Evolutionary conservation across 2,329 filamentous ascomycete species (phyloP).

Genomic region (Ascochyta fabae): DNA sequence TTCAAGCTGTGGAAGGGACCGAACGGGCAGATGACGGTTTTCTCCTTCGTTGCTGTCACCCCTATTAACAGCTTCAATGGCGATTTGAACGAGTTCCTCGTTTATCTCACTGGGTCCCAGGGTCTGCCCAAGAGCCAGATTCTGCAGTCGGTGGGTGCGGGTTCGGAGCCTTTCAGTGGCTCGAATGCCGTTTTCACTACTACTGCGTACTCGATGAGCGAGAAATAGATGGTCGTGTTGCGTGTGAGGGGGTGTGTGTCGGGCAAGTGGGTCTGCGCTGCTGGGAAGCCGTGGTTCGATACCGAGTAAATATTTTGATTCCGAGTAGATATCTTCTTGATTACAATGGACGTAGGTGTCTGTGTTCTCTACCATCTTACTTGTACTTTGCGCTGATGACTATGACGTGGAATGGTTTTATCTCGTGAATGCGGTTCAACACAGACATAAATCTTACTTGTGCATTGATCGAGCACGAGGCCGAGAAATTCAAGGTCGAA

Average conservation of each 20-base stretch:
- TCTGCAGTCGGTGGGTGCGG: slow-evolving; percentile 60
- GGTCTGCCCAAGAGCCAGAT: slow-evolving; percentile 59
- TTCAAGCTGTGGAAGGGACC: slow-evolving; percentile 67
- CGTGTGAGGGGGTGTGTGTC: no score
- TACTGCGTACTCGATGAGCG: slow-evolving; percentile 46
- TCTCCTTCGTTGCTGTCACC: slow-evolving; percentile 62
- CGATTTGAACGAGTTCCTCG: slow-evolving; percentile 64
- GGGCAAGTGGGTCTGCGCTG: no score
- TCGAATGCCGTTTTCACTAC: slow-evolving; percentile 55
- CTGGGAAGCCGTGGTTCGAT: not conserved
- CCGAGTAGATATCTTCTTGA: no score
- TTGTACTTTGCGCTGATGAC: no score
- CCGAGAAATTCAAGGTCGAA: no score
- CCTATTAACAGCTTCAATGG: slow-evolving; percentile 61
- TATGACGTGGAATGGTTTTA: no score
- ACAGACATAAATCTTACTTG: no score
- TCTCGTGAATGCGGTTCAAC: no score
- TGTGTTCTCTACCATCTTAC: no score
- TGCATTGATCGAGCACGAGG: no score
- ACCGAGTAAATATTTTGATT: not conserved
- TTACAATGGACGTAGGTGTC: no score
- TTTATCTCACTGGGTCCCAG: slow-evolving; percentile 60
- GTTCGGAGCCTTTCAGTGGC: slow-evolving; percentile 64
- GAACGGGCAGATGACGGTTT: slow-evolving; percentile 67
- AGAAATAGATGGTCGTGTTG: slow-evolving; percentile 20